Conservation (phyloP, 2,329 filamentous ascomycete species). For the Pseudocercospora fijiensis region DNA sequence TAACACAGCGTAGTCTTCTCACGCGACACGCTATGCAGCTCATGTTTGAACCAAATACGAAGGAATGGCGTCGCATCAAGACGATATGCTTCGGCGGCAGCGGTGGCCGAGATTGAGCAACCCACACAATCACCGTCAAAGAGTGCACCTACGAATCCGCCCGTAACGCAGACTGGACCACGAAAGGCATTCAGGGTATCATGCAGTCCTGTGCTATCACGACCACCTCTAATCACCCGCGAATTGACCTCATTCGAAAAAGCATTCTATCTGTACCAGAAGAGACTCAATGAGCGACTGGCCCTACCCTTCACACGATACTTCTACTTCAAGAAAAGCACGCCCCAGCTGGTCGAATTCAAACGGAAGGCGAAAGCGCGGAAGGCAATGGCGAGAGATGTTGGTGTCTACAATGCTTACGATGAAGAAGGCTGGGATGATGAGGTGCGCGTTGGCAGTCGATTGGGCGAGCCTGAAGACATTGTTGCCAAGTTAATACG, state of each 20-base stretch:
- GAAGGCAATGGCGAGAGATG: constrained; percentile 72
- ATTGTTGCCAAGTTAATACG: constrained; percentile 68
- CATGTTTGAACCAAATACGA: constrained; percentile 41
- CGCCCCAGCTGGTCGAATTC: constrained; percentile 82
- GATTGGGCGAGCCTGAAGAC: constrained; percentile 62
- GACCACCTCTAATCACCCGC: constrained; percentile 82
- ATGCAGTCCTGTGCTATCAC: constrained; percentile 78
- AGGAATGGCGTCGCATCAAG: constrained; percentile 26
- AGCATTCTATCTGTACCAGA: constrained; percentile 94
- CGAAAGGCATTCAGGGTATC: constrained; percentile 47
- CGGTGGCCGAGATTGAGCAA: constrained; percentile 37
- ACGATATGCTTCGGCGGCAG: constrained; percentile 40
- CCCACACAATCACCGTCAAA: constrained; percentile 33
- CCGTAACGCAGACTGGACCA: constrained; percentile 50
- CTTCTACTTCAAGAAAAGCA: constrained; percentile 94
- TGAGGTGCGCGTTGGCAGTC: constrained; percentile 75
- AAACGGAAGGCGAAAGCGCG: constrained; percentile 79
- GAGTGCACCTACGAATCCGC: constrained; percentile 29
- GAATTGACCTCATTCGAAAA: constrained; percentile 84
- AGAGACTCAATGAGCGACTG: constrained; percentile 89
- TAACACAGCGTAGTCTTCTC: constrained; percentile 33
- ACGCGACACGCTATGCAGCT: constrained; percentile 48
- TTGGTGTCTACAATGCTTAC: constrained; percentile 79
- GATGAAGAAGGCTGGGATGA: constrained; percentile 81
- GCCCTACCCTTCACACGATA: constrained; percentile 81